Evolutionary conservation across 2,329 filamentous ascomycete species (phyloP), one percentile per base, ranked within the genome.

Genomic region (Aspergillus latus): DNA sequence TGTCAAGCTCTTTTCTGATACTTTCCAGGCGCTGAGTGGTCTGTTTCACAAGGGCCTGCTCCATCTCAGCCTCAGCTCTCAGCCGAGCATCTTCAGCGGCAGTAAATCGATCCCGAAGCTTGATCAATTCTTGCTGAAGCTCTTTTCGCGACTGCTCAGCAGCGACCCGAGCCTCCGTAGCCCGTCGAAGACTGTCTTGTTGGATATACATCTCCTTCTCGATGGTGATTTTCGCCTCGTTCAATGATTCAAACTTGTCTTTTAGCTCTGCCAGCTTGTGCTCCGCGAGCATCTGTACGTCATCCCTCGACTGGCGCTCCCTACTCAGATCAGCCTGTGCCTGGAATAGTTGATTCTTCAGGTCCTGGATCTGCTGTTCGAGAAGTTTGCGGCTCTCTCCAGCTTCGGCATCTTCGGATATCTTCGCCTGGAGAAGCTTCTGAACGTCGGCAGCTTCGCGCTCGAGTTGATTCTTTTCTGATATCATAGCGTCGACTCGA

Each of bases 201-300:
- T 97, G 93, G 4, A 90, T 88, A 70, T 97, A 97, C 72, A 99
- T 87, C 74, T 97, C 93, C 73, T 97, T 97, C 74, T 99, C 93
- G 61, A 99, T 96, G 46, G 87, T 96, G 66, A 97, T 96, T 74
- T 99, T 99, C 29, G 91, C 88, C 61, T 97, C 92, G 66, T 96
- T 96, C 34, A 97, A 81, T 34, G 85, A 84, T 49, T 95, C 88
- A 64, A 87, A 96, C 62, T 97, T 92, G 28, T 92, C 87, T 69
- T 92, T 88, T 58, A 99, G 80, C 49, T 88, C 85, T 44, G 89
- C 81, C 66, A 88, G 90, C 70, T 94, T 95, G 75, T 96, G 92
- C 64, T 97, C 92, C 4, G 90, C 87, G 56, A 97, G 87, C 64
- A 96, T 85, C 61, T 93, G 87, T 28, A 97, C 92, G 68, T 99